A percentile compares a stretch with the other conserved stretches of the same genome.
Conservation (phyloP, 2,329 filamentous ascomycete species). For the Chaetoscypha palmicola region DNA sequence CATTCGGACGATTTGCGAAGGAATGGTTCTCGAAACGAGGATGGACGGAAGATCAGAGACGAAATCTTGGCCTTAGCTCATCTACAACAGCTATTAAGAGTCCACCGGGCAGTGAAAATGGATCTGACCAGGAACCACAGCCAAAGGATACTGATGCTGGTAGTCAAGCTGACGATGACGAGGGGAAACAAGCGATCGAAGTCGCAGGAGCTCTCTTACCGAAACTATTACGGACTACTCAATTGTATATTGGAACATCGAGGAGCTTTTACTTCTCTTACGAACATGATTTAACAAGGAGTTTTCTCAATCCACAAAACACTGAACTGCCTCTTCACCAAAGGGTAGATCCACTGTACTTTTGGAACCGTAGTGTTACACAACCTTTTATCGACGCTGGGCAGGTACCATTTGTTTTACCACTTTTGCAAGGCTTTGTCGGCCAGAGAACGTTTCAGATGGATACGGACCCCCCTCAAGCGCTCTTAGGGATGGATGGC, state of each 20-base stretch:
- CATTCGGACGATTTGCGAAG: constrained; percentile 82
- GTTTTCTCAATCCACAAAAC: constrained; percentile 38
- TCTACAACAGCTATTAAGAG: constrained; percentile 21
- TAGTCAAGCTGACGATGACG: background rate
- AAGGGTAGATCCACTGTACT: constrained; percentile 70
- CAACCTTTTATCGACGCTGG: constrained; percentile 68
- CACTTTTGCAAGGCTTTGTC: constrained; percentile 89
- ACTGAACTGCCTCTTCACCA: constrained; percentile 58
- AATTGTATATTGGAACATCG: constrained; percentile 74
- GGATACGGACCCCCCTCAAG: constrained; percentile 45
- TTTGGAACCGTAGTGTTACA: constrained; percentile 81
- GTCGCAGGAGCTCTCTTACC: constrained; percentile 52
- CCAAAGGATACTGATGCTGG: background rate
- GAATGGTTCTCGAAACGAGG: constrained; percentile 86
- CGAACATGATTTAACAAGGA: constrained; percentile 82
- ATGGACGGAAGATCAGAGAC: constrained; percentile 66
- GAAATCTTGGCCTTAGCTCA: constrained; percentile 60
- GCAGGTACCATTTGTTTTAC: constrained; percentile 64
- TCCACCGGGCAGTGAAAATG: constrained; percentile 29
- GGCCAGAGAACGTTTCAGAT: constrained; percentile 77
- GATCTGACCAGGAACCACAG: background rate
- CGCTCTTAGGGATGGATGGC: constrained; percentile 44
- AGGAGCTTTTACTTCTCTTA: constrained; percentile 93
- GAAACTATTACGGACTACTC: constrained; percentile 76
- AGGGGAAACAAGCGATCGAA: constrained; percentile 11